Conservation (phyloP, 495 filamentous ascomycete species). For the Tirmania nivea region DNA sequence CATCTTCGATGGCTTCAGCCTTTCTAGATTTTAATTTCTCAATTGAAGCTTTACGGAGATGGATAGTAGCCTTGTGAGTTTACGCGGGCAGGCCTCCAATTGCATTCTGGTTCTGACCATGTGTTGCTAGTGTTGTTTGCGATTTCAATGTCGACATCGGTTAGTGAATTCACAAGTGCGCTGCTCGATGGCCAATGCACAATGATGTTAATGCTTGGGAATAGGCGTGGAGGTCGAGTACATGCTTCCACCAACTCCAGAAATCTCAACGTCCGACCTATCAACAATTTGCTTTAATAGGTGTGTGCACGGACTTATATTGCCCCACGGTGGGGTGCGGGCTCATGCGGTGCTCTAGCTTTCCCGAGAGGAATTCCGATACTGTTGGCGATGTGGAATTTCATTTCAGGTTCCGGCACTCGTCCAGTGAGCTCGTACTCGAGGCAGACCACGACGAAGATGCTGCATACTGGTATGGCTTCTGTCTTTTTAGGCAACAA, state of each 20-base stretch:
- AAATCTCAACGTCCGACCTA: constrained; percentile 15
- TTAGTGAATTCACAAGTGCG: constrained; percentile 1
- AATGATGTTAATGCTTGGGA: neutral
- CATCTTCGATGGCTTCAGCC: neutral
- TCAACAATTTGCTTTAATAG: constrained; percentile 20
- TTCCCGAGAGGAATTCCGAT: constrained; percentile 19
- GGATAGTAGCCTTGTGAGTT: constrained; percentile 20
- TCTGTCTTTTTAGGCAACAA: constrained; percentile 20
- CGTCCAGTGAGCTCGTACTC: constrained; percentile 5
- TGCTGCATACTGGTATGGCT: constrained; percentile 18
- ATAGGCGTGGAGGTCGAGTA: constrained; percentile 19
- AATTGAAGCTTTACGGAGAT: constrained; percentile 16
- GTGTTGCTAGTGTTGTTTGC: constrained; percentile 14
- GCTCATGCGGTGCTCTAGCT: constrained; percentile 6
- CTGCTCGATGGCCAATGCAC: neutral
- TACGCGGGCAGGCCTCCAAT: neutral
- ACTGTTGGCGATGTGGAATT: constrained; percentile 15
- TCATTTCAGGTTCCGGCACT: constrained; percentile 19
- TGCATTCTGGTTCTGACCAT: neutral
- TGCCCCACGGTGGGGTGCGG: neutral
- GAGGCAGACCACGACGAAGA: constrained; percentile 9
- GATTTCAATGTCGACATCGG: constrained; percentile 21
- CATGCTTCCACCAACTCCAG: constrained; percentile 18
- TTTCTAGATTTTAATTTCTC: neutral
- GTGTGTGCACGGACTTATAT: constrained; percentile 2